phyloP scores from a whole-genome alignment of 441 rosid species.

The Euphorbia corollata region DNA sequence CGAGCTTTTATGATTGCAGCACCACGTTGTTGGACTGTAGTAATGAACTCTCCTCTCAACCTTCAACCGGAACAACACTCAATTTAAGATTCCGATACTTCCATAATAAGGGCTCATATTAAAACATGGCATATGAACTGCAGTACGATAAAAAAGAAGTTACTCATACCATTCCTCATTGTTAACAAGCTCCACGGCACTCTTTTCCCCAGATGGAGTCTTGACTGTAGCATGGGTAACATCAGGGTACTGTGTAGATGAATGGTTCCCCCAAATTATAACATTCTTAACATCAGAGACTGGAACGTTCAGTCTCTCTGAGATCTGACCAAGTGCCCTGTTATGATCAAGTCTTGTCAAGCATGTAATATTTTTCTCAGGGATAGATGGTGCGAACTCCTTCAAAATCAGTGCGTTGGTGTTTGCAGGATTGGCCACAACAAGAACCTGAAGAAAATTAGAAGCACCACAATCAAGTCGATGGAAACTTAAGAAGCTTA shows the following conservation, averaged over 20 bases:
- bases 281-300: conserved; percentile 77
- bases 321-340: conserved; percentile 83
- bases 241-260: conserved; percentile 82
- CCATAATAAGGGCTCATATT: not conserved
- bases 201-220: conserved; percentile 51
- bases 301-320: conserved; percentile 61
- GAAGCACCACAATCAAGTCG: not conserved
- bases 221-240: conserved; percentile 75
- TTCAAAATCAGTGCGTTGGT: conserved; percentile 85
- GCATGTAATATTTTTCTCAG: conserved; percentile 72
- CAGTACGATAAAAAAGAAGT: not conserved
- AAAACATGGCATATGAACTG: not conserved
- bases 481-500: not conserved
- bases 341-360: conserved; percentile 80
- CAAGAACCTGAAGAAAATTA: conserved; percentile 47
- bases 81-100: not conserved
- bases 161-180: conserved; percentile 53
- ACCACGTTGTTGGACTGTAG: conserved; percentile 80
- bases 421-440: conserved; percentile 93
- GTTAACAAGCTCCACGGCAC: conserved; percentile 66
- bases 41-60: conserved; percentile 67
- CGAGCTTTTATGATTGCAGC: conserved; percentile 90
- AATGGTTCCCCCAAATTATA: conserved; percentile 90
- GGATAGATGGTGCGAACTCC: conserved; percentile 84
- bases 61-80: conserved; percentile 28